Conservation (phyloP, 352 stramenopile genomes). For the Pythium volutum region DNA sequence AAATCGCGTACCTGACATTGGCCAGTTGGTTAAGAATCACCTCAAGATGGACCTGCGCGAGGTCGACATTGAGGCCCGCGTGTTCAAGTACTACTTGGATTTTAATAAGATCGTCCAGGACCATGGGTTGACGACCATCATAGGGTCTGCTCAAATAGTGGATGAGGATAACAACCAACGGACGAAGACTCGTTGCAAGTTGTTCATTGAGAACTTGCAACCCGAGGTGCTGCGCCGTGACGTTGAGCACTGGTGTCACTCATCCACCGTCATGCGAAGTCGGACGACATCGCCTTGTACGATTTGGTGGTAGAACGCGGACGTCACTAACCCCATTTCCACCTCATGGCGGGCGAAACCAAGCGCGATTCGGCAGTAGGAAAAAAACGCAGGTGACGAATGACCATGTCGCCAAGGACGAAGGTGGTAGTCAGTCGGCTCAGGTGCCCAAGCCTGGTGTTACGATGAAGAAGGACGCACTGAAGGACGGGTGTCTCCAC, state of each 20-base stretch:
- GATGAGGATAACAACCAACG: constrained; percentile 5
- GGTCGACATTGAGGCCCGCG: constrained; percentile 17
- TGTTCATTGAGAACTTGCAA: constrained; percentile 8
- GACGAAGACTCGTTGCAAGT: constrained; percentile 24
- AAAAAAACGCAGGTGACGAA: no score
- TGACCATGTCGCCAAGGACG: no score
- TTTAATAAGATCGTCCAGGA: constrained; percentile 23
- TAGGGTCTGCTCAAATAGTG: not conserved
- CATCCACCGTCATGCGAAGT: constrained; percentile 10
- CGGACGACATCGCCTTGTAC: constrained; percentile 13
- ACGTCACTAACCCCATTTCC: constrained; percentile 14
- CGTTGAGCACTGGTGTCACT: constrained; percentile 14
- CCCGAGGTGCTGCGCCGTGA: constrained; percentile 19
- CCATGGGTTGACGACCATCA: constrained; percentile 3
- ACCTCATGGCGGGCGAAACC: constrained; percentile 6
- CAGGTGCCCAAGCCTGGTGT: no score
- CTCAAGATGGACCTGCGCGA: constrained; percentile 17
- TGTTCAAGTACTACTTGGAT: constrained; percentile 20
- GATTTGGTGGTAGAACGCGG: constrained; percentile 21
- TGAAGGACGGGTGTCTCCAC: no score
- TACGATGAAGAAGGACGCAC: no score
- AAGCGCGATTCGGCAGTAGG: no score
- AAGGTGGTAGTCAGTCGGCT: no score
- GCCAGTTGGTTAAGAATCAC: not conserved
- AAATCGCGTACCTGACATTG: constrained; percentile 1